These are phyloP conservation scores for Juncus inflexus DNA, from an alignment of 176 grass and related monocot genomes.

Conservation along the genomic window DNA sequence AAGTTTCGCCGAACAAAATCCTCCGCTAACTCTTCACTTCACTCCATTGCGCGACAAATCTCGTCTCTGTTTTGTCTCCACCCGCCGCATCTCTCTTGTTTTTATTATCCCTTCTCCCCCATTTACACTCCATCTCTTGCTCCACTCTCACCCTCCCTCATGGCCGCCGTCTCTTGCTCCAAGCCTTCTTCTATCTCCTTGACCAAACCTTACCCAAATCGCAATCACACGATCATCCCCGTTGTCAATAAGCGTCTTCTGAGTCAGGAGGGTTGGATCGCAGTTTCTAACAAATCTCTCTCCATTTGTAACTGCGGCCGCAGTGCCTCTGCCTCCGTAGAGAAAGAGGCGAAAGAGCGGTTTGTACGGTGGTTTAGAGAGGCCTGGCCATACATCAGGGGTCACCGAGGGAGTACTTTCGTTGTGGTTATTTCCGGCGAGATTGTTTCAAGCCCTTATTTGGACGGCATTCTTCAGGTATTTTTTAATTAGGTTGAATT, in stretches of 20 bases:
- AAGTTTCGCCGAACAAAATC: not conserved
- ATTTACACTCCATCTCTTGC: not conserved
- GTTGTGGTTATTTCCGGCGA: constrained; percentile 81
- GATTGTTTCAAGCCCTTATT: constrained; percentile 52
- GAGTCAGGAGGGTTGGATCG: not conserved
- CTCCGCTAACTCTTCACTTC: constrained; percentile 4
- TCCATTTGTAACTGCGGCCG: constrained; percentile 15
- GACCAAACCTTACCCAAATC: not conserved
- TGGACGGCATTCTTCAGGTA: constrained; percentile 80
- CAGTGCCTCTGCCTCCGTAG: constrained; percentile 6
- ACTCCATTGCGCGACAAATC: constrained; percentile 25
- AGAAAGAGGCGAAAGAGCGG: constrained; percentile 30
- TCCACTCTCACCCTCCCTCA: not conserved
- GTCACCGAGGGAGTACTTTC: constrained; percentile 74
- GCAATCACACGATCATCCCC: constrained; percentile 11
- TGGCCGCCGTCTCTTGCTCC: constrained; percentile 20
- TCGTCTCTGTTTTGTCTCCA: not conserved
- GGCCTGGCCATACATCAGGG: constrained; percentile 85
- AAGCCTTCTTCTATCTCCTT: constrained; percentile 5
- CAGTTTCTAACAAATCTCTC: not conserved
- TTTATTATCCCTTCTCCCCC: not conserved
- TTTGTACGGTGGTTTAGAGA: constrained; percentile 75
- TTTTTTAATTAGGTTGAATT: constrained; percentile 11
- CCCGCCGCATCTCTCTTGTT: constrained; percentile 18
- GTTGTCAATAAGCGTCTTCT: constrained; percentile 5